Conservation (phyloP, 176 grass and related monocot species). For the Rhynchospora tenuis region DNA sequence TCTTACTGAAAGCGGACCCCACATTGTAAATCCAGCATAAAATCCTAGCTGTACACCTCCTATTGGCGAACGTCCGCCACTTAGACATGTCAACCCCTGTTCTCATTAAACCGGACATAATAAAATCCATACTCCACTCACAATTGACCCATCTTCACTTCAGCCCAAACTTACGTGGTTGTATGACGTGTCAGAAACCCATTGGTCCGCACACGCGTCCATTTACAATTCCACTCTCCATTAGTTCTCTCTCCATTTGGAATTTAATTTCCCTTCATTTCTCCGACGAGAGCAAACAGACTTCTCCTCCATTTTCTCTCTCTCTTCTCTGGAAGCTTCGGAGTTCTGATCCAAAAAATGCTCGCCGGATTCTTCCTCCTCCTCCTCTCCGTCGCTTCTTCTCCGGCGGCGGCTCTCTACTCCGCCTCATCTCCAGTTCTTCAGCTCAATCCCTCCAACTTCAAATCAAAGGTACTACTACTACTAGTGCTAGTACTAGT, state of each 20-base stretch:
- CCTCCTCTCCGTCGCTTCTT: constrained; percentile 31
- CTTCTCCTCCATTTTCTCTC: not conserved
- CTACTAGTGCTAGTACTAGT: constrained; percentile 30
- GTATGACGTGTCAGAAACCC: constrained; percentile 26
- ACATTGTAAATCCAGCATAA: not conserved
- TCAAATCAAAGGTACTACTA: constrained; percentile 82
- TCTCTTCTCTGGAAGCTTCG: constrained; percentile 49
- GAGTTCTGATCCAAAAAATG: constrained; percentile 35
- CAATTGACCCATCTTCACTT: not conserved
- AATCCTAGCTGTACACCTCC: not conserved
- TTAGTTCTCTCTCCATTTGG: not conserved
- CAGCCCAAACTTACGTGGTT: constrained; percentile 36
- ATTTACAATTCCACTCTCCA: constrained; percentile 1
- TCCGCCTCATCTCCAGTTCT: constrained; percentile 79
- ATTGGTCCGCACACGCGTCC: constrained; percentile 75
- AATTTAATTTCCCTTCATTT: constrained; percentile 7
- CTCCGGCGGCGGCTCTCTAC: constrained; percentile 59
- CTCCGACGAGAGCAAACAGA: not conserved
- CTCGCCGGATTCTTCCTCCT: constrained; percentile 32
- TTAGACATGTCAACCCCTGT: not conserved
- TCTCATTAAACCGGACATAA: too few relatives aligned
- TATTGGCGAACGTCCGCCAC: not conserved
- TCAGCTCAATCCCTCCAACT: constrained; percentile 85
- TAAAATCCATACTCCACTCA: not conserved
- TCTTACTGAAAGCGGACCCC: not conserved